Evolutionary conservation across 495 filamentous ascomycete genomes (phyloP).

Genomic region (Lichina pygmaea): DNA sequence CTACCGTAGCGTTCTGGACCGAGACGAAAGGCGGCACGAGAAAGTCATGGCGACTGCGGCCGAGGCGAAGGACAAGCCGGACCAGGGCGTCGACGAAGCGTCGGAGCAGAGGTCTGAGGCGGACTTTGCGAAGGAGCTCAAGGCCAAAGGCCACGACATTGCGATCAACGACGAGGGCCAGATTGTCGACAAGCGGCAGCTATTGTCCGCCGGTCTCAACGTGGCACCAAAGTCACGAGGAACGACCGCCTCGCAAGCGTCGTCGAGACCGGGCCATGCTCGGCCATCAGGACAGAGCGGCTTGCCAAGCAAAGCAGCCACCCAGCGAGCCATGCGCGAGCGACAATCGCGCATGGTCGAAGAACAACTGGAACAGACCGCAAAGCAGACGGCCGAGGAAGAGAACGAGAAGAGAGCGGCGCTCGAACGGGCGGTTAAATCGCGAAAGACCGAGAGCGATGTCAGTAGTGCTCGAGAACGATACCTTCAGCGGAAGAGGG

Average conservation of each 20-base stretch:
- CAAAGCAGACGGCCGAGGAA: constrained; percentile 53
- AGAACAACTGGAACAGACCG: constrained; percentile 44
- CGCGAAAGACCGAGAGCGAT: constrained; percentile 44
- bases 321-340: constrained; percentile 32
- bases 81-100: constrained; percentile 9
- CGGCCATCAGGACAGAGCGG: constrained; percentile 12
- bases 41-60: constrained; percentile 39
- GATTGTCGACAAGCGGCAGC: constrained; percentile 77
- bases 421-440: constrained; percentile 47
- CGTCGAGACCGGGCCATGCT: neutral
- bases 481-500: constrained; percentile 61
- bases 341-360: constrained; percentile 75
- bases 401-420: constrained; percentile 38
- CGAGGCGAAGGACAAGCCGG: constrained; percentile 16
- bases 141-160: constrained; percentile 36
- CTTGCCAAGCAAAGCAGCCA: constrained; percentile 13
- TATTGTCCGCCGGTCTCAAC: constrained; percentile 73
- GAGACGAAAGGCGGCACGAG: constrained; percentile 48
- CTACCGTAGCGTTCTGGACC: constrained; percentile 58
- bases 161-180: constrained; percentile 80
- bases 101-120: constrained; percentile 37
- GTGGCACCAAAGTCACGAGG: constrained; percentile 33
- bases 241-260: constrained; percentile 3
- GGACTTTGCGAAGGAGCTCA: constrained; percentile 47
- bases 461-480: constrained; percentile 69